Percentiles rank a stretch among this genome's conserved stretches.
Conservation (phyloP, 208 protist genomes). For the Acanthamoeba castellanii region DNA sequence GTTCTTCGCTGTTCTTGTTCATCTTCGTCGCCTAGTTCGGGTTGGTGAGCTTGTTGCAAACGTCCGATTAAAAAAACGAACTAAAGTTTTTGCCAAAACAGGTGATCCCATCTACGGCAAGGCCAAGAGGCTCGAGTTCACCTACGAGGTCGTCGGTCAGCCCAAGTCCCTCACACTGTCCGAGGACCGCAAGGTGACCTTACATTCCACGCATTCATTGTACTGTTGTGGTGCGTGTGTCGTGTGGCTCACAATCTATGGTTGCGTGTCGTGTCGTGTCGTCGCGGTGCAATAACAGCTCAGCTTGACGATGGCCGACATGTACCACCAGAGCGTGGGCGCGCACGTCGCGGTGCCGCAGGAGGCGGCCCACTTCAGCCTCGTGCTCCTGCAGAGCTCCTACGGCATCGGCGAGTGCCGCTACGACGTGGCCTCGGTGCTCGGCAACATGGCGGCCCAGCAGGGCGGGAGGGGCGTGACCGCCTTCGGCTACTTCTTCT, state of each 20-base stretch:
- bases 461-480: not conserved
- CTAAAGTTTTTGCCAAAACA: not conserved
- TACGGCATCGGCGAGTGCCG: slow-evolving; percentile 26
- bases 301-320: not conserved
- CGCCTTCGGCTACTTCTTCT: slow-evolving; percentile 57
- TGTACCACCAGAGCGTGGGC: not conserved
- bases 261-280: too few relatives aligned
- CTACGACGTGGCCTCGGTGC: slow-evolving; percentile 17
- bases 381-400: not conserved
- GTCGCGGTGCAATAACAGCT: not conserved
- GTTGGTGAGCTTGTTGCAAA: too few relatives aligned
- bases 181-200: not conserved
- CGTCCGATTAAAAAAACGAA: too few relatives aligned
- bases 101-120: not conserved
- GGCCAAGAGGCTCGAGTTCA: slow-evolving; percentile 4
- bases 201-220: too few relatives aligned
- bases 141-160: slow-evolving; percentile 10
- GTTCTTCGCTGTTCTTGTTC: not conserved
- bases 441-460: not conserved
- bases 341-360: not conserved
- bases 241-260: too few relatives aligned
- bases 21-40: not conserved
- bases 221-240: too few relatives aligned
- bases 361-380: not conserved
- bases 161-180: not conserved